Evolutionary conservation across 2,329 filamentous ascomycete genomes (phyloP).

Genomic region (Trematosphaeria pertusa): DNA sequence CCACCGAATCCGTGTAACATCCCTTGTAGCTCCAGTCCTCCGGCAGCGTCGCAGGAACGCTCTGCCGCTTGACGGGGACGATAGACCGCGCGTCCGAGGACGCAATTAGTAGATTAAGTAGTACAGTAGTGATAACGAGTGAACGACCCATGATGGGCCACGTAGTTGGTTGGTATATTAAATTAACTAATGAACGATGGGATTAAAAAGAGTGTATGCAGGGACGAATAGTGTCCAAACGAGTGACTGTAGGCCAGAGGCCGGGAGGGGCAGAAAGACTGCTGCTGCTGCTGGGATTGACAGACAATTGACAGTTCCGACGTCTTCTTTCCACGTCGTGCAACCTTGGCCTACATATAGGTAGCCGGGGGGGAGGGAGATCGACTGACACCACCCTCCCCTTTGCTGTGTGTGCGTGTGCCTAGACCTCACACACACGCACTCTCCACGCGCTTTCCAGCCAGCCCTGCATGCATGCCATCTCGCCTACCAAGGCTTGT

Average conservation of each 20-base stretch:
- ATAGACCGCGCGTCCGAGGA: slow-evolving; percentile 3
- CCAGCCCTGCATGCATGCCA: too few species aligned
- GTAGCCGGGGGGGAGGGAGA: too few species aligned
- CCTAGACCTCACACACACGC: too few species aligned
- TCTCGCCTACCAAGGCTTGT: too few species aligned
- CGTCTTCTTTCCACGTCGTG: too few species aligned
- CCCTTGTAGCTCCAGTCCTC: slow-evolving; percentile 33
- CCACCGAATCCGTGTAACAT: slow-evolving; percentile 31
- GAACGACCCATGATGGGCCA: slow-evolving; percentile 9
- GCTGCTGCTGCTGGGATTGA: neutral
- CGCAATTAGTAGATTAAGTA: slow-evolving; percentile 11
- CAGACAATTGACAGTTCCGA: too few species aligned
- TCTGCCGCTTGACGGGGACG: slow-evolving; percentile 11
- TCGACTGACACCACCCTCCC: too few species aligned
- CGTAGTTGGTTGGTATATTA: neutral
- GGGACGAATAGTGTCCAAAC: neutral
- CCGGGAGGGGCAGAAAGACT: neutral
- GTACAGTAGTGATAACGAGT: neutral
- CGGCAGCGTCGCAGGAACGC: slow-evolving; percentile 3
- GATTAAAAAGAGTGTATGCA: neutral
- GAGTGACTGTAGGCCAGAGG: neutral
- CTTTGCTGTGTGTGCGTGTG: too few species aligned
- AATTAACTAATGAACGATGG: too few species aligned
- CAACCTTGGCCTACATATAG: too few species aligned
- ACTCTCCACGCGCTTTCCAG: too few species aligned